Percentiles rank a stretch among this genome's conserved stretches.
Conservation (phyloP, 1,284 basidiomycete species). For the Tremellales sp. region DNA sequence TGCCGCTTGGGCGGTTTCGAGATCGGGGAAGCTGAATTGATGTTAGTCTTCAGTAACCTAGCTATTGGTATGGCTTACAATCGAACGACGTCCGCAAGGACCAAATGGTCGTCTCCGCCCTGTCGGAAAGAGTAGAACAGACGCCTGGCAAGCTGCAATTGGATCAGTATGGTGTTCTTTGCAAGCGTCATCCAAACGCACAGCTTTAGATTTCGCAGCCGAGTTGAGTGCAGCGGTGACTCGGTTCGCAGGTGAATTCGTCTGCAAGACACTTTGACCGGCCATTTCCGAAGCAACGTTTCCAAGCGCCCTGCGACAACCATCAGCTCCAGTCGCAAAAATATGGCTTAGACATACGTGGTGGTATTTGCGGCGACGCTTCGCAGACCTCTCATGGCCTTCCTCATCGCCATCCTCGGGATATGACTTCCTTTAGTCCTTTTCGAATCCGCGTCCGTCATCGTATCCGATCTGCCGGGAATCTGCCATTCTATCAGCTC, state of each 20-base stretch:
- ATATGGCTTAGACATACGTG: constrained; percentile 46
- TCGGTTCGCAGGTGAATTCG: constrained; percentile 78
- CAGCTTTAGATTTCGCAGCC: constrained; percentile 75
- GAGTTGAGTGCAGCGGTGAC: constrained; percentile 74
- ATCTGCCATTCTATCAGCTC: constrained; percentile 39
- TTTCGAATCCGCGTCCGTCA: constrained; percentile 50
- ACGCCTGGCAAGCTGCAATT: constrained; percentile 65
- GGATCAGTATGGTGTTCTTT: neutral
- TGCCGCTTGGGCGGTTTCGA: constrained; percentile 61
- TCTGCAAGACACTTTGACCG: constrained; percentile 71
- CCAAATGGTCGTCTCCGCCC: constrained; percentile 58
- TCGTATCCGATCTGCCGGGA: constrained; percentile 64
- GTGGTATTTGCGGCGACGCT: constrained; percentile 74
- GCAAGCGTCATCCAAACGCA: constrained; percentile 38
- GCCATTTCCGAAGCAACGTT: constrained; percentile 57
- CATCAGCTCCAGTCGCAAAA: neutral
- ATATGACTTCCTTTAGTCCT: constrained; percentile 52
- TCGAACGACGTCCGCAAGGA: constrained; percentile 66
- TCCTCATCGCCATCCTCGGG: constrained; percentile 64
- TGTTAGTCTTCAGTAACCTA: neutral
- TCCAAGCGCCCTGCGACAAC: constrained; percentile 56
- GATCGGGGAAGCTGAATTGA: constrained; percentile 56
- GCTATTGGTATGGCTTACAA: constrained; percentile 44
- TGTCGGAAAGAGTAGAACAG: constrained; percentile 83
- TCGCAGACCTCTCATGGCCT: constrained; percentile 66